Percentiles rank a stretch among this genome's conserved stretches.
These are phyloP conservation scores for Circinella minor DNA, from an alignment of 371 early-diverging fungal species.

Conservation along the genomic window DNA sequence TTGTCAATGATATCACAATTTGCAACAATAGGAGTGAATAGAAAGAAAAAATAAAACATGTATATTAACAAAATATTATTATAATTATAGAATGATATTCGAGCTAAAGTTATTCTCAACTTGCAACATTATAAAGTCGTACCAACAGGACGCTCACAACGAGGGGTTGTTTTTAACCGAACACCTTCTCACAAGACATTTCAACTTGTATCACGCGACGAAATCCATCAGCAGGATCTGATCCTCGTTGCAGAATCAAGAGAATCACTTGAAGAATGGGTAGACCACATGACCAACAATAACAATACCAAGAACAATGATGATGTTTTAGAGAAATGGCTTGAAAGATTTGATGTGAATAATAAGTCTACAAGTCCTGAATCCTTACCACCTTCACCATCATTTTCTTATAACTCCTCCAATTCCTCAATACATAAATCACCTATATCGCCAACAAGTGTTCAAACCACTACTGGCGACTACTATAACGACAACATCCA, in stretches of 20 bases:
- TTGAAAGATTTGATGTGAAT: slow-evolving; percentile 23
- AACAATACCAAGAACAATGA: slow-evolving; percentile 5
- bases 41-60: too few relatives aligned
- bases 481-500: too few relatives aligned
- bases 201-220: slow-evolving; percentile 19
- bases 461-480: neutral
- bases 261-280: slow-evolving; percentile 22
- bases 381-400: slow-evolving; percentile 14
- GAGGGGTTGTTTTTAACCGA: slow-evolving; percentile 12
- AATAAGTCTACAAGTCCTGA: slow-evolving; percentile 3
- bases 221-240: slow-evolving; percentile 14
- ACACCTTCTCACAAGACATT: slow-evolving; percentile 16
- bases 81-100: slow-evolving; percentile 12
- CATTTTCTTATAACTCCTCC: slow-evolving; percentile 11
- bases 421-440: slow-evolving; percentile 9
- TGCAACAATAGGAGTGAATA: too few relatives aligned
- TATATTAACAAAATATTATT: neutral
- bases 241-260: slow-evolving; percentile 18
- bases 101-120: slow-evolving; percentile 15
- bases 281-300: slow-evolving; percentile 11
- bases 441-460: neutral
- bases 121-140: slow-evolving; percentile 17
- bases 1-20: too few relatives aligned
- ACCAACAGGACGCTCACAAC: slow-evolving; percentile 15
- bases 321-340: slow-evolving; percentile 29